Evolutionary conservation across 176 grass and related monocot genomes (phyloP), one percentile per base, ranked within the genome.

Genomic region (Themeda triandra): DNA sequence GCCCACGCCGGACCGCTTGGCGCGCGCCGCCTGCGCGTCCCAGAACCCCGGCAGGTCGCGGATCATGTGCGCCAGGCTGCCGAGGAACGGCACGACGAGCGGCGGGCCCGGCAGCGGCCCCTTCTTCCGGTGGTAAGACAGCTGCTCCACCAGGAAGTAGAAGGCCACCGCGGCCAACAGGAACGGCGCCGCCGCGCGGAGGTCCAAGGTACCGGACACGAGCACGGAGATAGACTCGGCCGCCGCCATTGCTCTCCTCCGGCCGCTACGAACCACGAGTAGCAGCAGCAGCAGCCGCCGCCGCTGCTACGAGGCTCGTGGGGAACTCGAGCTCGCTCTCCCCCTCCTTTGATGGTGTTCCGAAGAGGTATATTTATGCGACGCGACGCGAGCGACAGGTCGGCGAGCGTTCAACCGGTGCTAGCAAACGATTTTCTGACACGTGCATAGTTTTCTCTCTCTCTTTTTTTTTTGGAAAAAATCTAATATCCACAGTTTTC

Each of bases 91-190:
- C 31, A 94, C 67, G 2, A 97, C 84, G 71, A 97, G 51, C 6
- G 78, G 2, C 2, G 94, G 94, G 12, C 94, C 94, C 0, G 87
- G 87, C 2, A 97, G 63, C 8, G 90, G 80, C 0, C 92, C 94
- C 63, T 97, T 97, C n/a, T 94, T 97, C 36, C 92, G 83, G 67
- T 78, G 82, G 85, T 97, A 97, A 2, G 89, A 88, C 15, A 97
- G 80, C 83, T 94, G 94, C 79, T 97, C 90, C 71, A 80, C 25
- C 10, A 97, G 77, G 17, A 92, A 42, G 15, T 84, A 68, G 40
- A 90, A 67, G 24, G 70, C 83, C 19, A 82, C 23, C 19, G 75
- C 41, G 27, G 85, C 81, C 1, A 68, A 87, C 27, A 92, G 0
- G 81, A 85, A 94, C 32, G 94, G 90, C 73, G 68, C 82, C 49